These are phyloP conservation scores for Ustilago crameri DNA, from an alignment of 1,284 basidiomycete species.

Conservation along the genomic window DNA sequence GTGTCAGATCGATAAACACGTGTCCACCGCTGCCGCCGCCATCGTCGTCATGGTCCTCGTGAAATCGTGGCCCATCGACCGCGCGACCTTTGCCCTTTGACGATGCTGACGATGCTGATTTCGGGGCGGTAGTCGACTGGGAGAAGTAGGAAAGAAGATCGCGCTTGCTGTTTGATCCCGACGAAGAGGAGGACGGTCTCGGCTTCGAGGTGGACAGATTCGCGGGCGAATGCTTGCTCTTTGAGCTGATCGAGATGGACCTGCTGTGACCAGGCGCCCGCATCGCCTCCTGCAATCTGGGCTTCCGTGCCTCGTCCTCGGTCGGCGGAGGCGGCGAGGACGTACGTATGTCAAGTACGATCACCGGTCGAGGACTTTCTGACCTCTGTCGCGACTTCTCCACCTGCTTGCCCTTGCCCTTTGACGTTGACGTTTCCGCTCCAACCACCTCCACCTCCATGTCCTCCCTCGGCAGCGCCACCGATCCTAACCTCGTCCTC, in stretches of 20 bases:
- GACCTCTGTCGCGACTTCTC: background rate
- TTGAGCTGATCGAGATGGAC: too few relatives aligned
- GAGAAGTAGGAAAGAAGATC: constrained; percentile 26
- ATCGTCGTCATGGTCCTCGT: background rate
- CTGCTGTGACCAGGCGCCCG: too few relatives aligned
- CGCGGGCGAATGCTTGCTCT: background rate
- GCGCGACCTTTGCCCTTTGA: constrained; percentile 13
- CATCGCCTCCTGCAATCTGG: too few relatives aligned
- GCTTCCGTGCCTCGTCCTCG: too few relatives aligned
- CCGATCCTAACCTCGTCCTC: constrained; percentile 3
- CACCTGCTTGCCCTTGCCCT: background rate
- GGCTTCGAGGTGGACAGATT: background rate
- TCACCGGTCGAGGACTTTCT: too few relatives aligned
- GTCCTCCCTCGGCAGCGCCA: background rate
- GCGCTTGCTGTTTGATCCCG: constrained; percentile 5
- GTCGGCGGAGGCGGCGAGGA: too few relatives aligned
- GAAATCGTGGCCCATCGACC: constrained; percentile 1
- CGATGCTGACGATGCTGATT: background rate
- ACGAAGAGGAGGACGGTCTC: constrained; percentile 1
- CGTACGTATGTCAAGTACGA: too few relatives aligned
- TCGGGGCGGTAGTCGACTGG: background rate
- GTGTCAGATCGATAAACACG: constrained; percentile 19
- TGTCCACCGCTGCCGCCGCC: background rate
- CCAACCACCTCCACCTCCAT: background rate
- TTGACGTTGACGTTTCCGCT: too few relatives aligned